Evolutionary conservation across 768 basidiomycete genomes (phyloP).

Genomic region (Boletus edulis): DNA sequence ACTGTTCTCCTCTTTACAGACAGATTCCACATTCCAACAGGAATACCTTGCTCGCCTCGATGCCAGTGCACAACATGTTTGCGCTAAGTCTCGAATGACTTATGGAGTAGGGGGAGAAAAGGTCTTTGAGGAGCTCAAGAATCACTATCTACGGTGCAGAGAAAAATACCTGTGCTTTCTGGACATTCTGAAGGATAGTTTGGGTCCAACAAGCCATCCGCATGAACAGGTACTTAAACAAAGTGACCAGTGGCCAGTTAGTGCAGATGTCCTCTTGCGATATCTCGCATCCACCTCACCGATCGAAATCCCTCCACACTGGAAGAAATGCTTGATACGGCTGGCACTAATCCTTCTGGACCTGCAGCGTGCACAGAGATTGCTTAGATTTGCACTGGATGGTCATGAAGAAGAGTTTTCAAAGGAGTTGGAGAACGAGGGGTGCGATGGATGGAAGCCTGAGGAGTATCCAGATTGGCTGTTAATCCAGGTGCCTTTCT

Average conservation of each 20-base stretch:
- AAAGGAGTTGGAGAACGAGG: not conserved
- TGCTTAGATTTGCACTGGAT: not conserved
- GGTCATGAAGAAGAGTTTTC: not conserved
- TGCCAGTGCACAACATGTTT: not conserved
- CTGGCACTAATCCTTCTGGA: not conserved
- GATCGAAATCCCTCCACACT: not conserved
- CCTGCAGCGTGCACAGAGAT: not conserved
- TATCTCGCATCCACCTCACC: not conserved
- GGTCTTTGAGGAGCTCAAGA: not conserved
- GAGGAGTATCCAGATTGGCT: slow-evolving; percentile 36
- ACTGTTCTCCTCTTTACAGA: not conserved
- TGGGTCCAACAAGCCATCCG: slow-evolving; percentile 7
- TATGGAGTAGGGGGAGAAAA: not conserved
- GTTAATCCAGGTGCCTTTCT: not conserved
- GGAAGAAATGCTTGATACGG: not conserved
- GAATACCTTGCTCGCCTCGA: slow-evolving; percentile 10
- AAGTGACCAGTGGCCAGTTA: not conserved
- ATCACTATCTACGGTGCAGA: not conserved
- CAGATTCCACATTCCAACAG: not conserved
- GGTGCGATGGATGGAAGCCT: not conserved
- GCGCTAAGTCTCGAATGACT: not conserved
- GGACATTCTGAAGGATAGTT: not conserved
- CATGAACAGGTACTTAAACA: not conserved
- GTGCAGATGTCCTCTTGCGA: not conserved
- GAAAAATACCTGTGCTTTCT: not conserved